These are phyloP conservation scores for Tricholoma sp. DNA, from an alignment of 768 basidiomycete genomes.

Conservation along the genomic window DNA sequence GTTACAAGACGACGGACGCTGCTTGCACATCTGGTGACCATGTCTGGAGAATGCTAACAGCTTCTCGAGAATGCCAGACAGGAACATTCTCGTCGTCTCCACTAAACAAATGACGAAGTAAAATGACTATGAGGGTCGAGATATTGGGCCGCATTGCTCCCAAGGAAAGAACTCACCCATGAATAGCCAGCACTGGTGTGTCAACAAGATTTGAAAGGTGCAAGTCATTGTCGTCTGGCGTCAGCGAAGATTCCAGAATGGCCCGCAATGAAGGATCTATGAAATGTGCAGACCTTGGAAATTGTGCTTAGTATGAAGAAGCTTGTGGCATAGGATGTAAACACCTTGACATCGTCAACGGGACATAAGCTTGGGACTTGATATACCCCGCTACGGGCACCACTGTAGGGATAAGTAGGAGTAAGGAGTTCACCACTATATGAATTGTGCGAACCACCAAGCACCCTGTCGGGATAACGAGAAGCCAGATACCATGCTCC, in stretches of 20 bases:
- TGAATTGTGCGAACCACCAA: slow-evolving; percentile 41
- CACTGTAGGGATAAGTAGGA: slow-evolving; percentile 32
- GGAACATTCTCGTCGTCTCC: slow-evolving; percentile 85
- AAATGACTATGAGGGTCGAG: not conserved
- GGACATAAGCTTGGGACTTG: slow-evolving; percentile 83
- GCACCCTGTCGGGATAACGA: slow-evolving; percentile 69
- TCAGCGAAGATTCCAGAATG: slow-evolving; percentile 68
- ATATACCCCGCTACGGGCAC: slow-evolving; percentile 79
- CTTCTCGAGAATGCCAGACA: slow-evolving; percentile 74
- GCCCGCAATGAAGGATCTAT: slow-evolving; percentile 69
- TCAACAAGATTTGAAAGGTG: slow-evolving; percentile 74
- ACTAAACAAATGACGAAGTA: slow-evolving; percentile 32
- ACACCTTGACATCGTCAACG: slow-evolving; percentile 60
- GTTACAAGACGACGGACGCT: slow-evolving; percentile 33
- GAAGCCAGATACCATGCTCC: slow-evolving; percentile 79
- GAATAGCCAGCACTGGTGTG: slow-evolving; percentile 66
- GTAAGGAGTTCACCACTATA: not conserved
- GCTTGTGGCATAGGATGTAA: not conserved
- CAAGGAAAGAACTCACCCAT: slow-evolving; percentile 52
- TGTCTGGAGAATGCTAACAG: slow-evolving; percentile 50
- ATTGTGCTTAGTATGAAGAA: not conserved
- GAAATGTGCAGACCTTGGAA: slow-evolving; percentile 62
- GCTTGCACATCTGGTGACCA: slow-evolving; percentile 51
- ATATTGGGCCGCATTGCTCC: not conserved
- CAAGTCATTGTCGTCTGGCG: slow-evolving; percentile 84